These are phyloP conservation scores for Globisporangium spiculum DNA, from an alignment of 352 stramenopile genomes.

Conservation along the genomic window DNA sequence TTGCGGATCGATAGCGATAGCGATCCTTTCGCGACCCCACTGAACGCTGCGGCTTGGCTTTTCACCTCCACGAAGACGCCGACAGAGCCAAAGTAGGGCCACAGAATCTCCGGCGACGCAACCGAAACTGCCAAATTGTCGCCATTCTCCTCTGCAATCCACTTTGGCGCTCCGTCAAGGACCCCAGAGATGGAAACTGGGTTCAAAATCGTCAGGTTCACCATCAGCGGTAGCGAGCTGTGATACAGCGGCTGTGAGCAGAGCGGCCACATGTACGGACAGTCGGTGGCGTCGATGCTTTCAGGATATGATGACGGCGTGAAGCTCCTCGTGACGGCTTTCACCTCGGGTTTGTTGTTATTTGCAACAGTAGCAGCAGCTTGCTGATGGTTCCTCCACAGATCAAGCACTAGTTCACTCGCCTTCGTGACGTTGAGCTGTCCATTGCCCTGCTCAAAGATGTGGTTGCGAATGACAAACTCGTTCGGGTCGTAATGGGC, in stretches of 20 bases:
- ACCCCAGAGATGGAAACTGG: slow-evolving; percentile 44
- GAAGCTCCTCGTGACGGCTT: slow-evolving; percentile 2
- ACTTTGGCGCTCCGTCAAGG: slow-evolving; percentile 47
- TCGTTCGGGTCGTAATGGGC: slow-evolving; percentile 30
- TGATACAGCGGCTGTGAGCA: slow-evolving; percentile 80
- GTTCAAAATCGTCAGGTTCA: slow-evolving; percentile 87
- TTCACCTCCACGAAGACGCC: slow-evolving; percentile 73
- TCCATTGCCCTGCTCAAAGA: slow-evolving; percentile 86
- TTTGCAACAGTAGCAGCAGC: slow-evolving; percentile 17
- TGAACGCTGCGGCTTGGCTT: slow-evolving; percentile 30
- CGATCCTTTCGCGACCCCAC: slow-evolving; percentile 37
- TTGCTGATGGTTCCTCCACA: slow-evolving; percentile 37
- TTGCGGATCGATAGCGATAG: slow-evolving; percentile 51
- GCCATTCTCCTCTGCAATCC: slow-evolving; percentile 43
- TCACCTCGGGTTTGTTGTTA: slow-evolving; percentile 4
- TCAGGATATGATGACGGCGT: slow-evolving; percentile 57
- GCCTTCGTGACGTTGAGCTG: slow-evolving; percentile 64
- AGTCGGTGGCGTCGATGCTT: slow-evolving; percentile 68
- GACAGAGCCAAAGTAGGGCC: slow-evolving; percentile 69
- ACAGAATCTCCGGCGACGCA: slow-evolving; percentile 42
- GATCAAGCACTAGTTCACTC: slow-evolving; percentile 36
- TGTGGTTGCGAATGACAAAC: slow-evolving; percentile 60
- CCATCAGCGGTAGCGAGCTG: slow-evolving; percentile 62
- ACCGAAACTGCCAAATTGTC: slow-evolving; percentile 52
- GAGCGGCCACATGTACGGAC: slow-evolving; percentile 85